Evolutionary conservation across 305 asterid species (phyloP).

Genomic region (Plantago rigida): DNA sequence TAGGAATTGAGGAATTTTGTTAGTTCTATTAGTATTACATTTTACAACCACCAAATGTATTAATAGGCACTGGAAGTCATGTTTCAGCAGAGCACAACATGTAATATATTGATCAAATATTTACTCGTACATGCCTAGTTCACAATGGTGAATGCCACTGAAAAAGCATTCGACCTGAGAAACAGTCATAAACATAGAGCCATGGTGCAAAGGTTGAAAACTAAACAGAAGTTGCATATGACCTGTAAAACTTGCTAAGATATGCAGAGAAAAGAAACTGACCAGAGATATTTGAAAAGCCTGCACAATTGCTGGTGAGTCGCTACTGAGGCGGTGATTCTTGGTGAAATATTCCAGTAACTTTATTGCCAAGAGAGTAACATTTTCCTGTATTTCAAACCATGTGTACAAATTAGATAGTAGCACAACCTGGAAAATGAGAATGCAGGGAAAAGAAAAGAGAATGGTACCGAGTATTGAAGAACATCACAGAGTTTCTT

Average conservation of each 20-base stretch:
- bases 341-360: conserved; percentile 66
- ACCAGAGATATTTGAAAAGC: conserved; percentile 89
- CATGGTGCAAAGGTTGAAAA: no score
- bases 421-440: conserved; percentile 6
- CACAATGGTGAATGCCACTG: no score
- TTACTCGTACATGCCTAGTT: no score
- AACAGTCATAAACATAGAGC: no score
- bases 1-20: no score
- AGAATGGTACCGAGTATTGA: conserved; percentile 56
- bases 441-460: conserved; percentile 17
- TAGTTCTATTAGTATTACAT: no score
- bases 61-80: no score
- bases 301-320: conserved; percentile 52
- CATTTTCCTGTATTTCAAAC: conserved; percentile 57
- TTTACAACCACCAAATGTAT: no score
- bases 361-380: conserved; percentile 32
- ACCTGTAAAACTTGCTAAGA: not conserved
- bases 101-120: no score
- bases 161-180: no score
- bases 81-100: no score
- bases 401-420: conserved; percentile 22
- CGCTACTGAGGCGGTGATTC: conserved; percentile 55
- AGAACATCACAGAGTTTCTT: conserved; percentile 52
- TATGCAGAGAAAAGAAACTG: conserved; percentile 30
- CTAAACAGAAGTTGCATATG: not conserved